These are phyloP conservation scores for Aspergillus ibericus DNA, from an alignment of 2,329 filamentous ascomycete genomes.

Conservation along the genomic window DNA sequence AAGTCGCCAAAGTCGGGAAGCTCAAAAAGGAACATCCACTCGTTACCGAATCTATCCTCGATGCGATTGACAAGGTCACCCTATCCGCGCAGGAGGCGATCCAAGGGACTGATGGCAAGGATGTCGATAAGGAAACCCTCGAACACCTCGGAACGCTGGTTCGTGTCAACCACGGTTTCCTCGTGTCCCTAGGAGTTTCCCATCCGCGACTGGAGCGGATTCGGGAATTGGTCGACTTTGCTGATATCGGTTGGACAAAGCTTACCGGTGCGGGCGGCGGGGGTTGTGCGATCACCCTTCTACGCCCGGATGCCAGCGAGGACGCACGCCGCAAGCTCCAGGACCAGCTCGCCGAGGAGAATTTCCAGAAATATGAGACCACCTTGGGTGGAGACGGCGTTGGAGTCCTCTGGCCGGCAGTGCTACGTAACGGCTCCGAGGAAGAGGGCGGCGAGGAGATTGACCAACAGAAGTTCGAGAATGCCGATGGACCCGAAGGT, in stretches of 20 bases:
- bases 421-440: constrained; percentile 79
- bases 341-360: constrained; percentile 64
- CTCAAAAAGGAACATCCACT: constrained; percentile 71
- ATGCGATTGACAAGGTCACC: constrained; percentile 72
- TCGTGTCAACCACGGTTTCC: constrained; percentile 87
- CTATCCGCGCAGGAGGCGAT: constrained; percentile 58
- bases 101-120: constrained; percentile 65
- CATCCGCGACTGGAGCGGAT: constrained; percentile 91
- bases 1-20: constrained; percentile 81
- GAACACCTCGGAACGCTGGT: constrained; percentile 81
- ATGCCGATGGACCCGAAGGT: constrained; percentile 77
- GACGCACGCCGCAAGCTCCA: constrained; percentile 65
- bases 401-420: constrained; percentile 89
- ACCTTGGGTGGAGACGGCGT: constrained; percentile 92
- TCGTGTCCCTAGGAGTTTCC: constrained; percentile 89
- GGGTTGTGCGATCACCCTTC: constrained; percentile 88
- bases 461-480: constrained; percentile 82
- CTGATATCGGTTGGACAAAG: constrained; percentile 94
- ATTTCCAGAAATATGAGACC: constrained; percentile 82
- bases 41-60: constrained; percentile 76
- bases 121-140: constrained; percentile 62
- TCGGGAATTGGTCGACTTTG: constrained; percentile 84
- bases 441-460: constrained; percentile 89
- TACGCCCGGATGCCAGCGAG: constrained; percentile 65
- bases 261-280: constrained; percentile 93